Evolutionary conservation across 371 early-diverging fungal genomes (phyloP).

Genomic region (Mortierella polycephala): DNA sequence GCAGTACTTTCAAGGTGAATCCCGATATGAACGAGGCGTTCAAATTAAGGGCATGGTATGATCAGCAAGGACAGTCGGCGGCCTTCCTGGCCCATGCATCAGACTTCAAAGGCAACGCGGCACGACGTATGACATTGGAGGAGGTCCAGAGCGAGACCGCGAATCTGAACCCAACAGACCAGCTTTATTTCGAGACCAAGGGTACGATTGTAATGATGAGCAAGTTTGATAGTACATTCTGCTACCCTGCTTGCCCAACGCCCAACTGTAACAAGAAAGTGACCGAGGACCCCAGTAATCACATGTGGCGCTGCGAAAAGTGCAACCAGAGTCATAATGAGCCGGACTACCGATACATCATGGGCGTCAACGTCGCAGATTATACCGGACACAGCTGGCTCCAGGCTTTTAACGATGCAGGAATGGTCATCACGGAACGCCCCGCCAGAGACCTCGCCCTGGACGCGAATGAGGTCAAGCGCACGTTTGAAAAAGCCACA

Average conservation of each 20-base stretch:
- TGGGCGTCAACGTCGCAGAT: slow-evolving; percentile 80
- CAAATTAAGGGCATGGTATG: slow-evolving; percentile 90
- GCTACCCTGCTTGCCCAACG: slow-evolving; percentile 90
- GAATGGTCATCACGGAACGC: slow-evolving; percentile 71
- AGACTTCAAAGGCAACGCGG: slow-evolving; percentile 52
- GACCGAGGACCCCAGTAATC: slow-evolving; percentile 56
- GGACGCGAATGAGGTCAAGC: slow-evolving; percentile 26
- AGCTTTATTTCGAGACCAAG: slow-evolving; percentile 39
- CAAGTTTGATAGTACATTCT: slow-evolving; percentile 38
- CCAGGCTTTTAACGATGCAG: slow-evolving; percentile 89
- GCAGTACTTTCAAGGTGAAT: slow-evolving; percentile 71
- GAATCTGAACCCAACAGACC: slow-evolving; percentile 57
- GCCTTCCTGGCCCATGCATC: slow-evolving; percentile 57
- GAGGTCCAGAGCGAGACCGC: slow-evolving; percentile 75
- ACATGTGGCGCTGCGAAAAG: slow-evolving; percentile 94
- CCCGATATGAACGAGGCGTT: slow-evolving; percentile 90
- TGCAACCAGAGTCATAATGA: slow-evolving; percentile 74
- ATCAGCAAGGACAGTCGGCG: slow-evolving; percentile 40
- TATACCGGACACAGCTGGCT: slow-evolving; percentile 85
- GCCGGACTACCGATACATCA: slow-evolving; percentile 86
- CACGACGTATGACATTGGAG: slow-evolving; percentile 68
- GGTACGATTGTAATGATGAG: slow-evolving; percentile 50
- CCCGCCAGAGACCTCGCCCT: slow-evolving; percentile 76
- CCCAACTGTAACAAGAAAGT: slow-evolving; percentile 92
- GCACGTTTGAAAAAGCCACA: slow-evolving; percentile 58